Base-by-base conservation (phyloP, 1,284 basidiomycete genomes). In the Naganishia liquefaciens region DNA sequence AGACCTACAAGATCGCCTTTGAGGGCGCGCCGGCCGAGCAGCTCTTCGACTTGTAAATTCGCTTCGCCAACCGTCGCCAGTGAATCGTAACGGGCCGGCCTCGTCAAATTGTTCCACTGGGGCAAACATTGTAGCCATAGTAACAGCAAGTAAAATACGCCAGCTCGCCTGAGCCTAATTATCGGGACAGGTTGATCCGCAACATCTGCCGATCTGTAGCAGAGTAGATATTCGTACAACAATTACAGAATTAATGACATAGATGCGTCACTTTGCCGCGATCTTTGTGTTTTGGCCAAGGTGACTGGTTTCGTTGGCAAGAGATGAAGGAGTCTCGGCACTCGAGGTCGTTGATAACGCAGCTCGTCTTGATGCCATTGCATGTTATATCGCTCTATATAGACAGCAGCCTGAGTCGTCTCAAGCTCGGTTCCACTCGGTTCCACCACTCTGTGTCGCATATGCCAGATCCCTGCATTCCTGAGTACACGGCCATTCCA, bases 1-100 rank as follows among this genome's bases (percentile, higher is more conserved):
- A 81, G 65, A 82, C 84, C 39, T 81, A 79, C 75, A 72, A 76
- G 68, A 81, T 82, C 64, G 71, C 79, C 6, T 81, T 78, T 70
- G 71, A 81, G 73, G 79, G 76, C 33, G 37, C 78, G 63, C 65
- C 69, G 7, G 46, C 57, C 46, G 21, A 60, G 17, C 57, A 60
- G 57, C 49, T 60, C 33, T 60, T 60, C 57, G 57, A 60, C 39
- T 49, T 60, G 19, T 60, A 60, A 60, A 23, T 44, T n/a, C 6
- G 19, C 21, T 23, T 19, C 57, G 33, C 33, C n/a, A 33, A 27
- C 25, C 25, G 33, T 13, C 46, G 30, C 17, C 46, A 46, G 11
- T n/a, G 15, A 49, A 27, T 28, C 37, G 39, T 33, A 37, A 28
- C 10, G 49, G 46, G 46, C 33, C 33, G 47, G 47, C 57, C 33